A percentile compares a stretch with the other conserved stretches of the same genome.
phyloP scores from a whole-genome alignment of 345 rosid genomes.

The Populus alba region DNA sequence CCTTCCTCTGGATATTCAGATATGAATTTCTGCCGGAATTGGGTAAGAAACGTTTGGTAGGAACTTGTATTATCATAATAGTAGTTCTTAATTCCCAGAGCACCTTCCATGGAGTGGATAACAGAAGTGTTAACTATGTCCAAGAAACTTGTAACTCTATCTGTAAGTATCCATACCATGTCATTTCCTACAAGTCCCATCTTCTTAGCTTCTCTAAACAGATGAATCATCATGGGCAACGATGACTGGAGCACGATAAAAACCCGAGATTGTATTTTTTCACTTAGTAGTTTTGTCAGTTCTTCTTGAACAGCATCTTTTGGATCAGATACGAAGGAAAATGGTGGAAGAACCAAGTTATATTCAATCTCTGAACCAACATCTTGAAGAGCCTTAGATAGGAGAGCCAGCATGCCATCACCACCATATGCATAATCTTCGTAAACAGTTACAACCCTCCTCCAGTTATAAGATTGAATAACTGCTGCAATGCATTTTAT shows the following conservation, averaged over 20 bases:
- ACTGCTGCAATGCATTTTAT: slow-evolving; percentile 42
- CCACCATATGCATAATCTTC: slow-evolving; percentile 37
- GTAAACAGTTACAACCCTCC: slow-evolving; percentile 32
- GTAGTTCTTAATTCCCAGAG: slow-evolving; percentile 39
- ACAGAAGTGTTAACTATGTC: slow-evolving; percentile 39
- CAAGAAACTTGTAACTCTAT: slow-evolving; percentile 24
- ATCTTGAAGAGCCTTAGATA: slow-evolving; percentile 31
- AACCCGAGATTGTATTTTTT: slow-evolving; percentile 31
- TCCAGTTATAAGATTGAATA: slow-evolving; percentile 34
- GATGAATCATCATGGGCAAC: slow-evolving; percentile 25
- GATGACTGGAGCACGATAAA: slow-evolving; percentile 46
- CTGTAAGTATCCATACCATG: slow-evolving; percentile 45
- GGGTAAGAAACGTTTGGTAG: slow-evolving; percentile 20
- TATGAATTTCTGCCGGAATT: slow-evolving; percentile 22
- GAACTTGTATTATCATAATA: slow-evolving; percentile 8
- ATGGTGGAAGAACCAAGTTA: slow-evolving; percentile 37
- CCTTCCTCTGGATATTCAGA: slow-evolving; percentile 27
- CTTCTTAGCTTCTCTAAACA: slow-evolving; percentile 41
- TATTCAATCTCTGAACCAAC: slow-evolving; percentile 38
- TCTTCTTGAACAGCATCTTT: slow-evolving; percentile 22
- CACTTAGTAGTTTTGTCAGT: slow-evolving; percentile 13
- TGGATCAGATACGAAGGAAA: slow-evolving; percentile 25
- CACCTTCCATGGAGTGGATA: slow-evolving; percentile 44
- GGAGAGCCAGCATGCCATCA: slow-evolving; percentile 26
- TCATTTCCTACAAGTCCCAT: slow-evolving; percentile 36